phyloP scores from a whole-genome alignment of 225 moss, liverwort and hornwort genomes.

The Marchantia paleacea region DNA sequence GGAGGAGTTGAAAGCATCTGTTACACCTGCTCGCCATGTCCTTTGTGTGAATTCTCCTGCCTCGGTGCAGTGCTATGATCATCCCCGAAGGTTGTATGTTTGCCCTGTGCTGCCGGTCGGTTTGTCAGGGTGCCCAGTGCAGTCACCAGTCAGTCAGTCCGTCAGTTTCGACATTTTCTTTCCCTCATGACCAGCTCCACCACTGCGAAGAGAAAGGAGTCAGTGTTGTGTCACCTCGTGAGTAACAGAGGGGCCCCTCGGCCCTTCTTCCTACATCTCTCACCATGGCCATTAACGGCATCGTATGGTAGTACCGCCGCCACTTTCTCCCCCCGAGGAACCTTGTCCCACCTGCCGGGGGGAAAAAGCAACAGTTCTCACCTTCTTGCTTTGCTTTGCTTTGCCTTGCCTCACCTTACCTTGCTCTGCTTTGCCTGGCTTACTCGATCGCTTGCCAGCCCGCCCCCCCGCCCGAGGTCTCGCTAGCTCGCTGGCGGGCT shows the following conservation, averaged over 20 bases:
- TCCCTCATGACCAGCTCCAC: background rate
- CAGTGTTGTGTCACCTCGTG: background rate
- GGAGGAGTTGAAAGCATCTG: constrained; percentile 8
- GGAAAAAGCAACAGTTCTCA: background rate
- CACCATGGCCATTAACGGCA: constrained; percentile 1
- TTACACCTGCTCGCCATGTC: background rate
- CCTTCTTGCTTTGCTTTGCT: background rate
- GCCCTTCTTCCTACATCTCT: background rate
- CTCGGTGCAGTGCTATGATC: background rate
- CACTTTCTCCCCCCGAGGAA: background rate
- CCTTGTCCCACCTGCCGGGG: background rate
- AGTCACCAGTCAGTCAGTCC: background rate
- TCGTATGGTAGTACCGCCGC: constrained; percentile 2
- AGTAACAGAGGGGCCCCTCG: background rate
- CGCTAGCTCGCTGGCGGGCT: background rate
- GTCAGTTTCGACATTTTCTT: background rate
- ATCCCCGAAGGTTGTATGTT: background rate
- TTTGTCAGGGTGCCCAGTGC: background rate
- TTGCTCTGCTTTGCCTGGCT: background rate
- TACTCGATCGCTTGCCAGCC: background rate
- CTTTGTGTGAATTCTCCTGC: background rate
- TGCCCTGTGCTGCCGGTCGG: background rate
- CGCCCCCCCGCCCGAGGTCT: background rate
- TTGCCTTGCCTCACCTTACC: background rate
- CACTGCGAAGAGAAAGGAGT: background rate